phyloP scores from a whole-genome alignment of 2,329 filamentous ascomycete genomes.

The Elsinoe batatas region DNA sequence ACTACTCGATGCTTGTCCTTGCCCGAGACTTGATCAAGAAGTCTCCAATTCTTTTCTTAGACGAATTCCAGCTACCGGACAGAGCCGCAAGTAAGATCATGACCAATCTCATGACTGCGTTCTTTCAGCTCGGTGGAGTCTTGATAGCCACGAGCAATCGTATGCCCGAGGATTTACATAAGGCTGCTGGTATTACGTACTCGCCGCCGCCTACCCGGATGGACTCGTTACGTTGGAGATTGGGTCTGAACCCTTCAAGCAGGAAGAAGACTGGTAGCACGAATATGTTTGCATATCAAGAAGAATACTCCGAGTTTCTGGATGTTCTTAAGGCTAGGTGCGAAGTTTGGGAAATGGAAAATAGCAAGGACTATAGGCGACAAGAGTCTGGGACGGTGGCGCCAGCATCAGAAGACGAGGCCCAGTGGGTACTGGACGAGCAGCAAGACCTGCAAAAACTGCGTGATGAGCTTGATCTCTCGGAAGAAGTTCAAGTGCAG shows the following conservation, averaged over 20 bases:
- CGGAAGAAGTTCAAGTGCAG: neutral
- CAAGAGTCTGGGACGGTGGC: slow-evolving; percentile 36
- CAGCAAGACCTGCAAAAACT: slow-evolving; percentile 20
- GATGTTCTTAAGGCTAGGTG: slow-evolving; percentile 68
- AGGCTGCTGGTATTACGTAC: slow-evolving; percentile 63
- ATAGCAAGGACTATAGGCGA: slow-evolving; percentile 58
- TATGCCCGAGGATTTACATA: slow-evolving; percentile 71
- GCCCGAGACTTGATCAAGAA: slow-evolving; percentile 66
- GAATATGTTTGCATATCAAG: slow-evolving; percentile 49
- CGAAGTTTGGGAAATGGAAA: slow-evolving; percentile 77
- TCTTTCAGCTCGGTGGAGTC: slow-evolving; percentile 75
- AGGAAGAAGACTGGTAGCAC: slow-evolving; percentile 29
- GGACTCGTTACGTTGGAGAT: slow-evolving; percentile 42
- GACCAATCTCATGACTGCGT: slow-evolving; percentile 65
- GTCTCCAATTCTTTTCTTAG: slow-evolving; percentile 67
- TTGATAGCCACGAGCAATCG: slow-evolving; percentile 72
- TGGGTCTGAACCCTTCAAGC: slow-evolving; percentile 31
- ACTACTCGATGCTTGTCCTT: slow-evolving; percentile 63
- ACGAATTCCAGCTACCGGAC: slow-evolving; percentile 78
- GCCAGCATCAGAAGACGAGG: slow-evolving; percentile 17
- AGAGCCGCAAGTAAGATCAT: slow-evolving; percentile 68
- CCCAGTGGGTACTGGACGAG: slow-evolving; percentile 20
- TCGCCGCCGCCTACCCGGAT: slow-evolving; percentile 43
- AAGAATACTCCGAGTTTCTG: slow-evolving; percentile 67
- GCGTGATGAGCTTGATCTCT: slow-evolving; percentile 9